phyloP scores from a whole-genome alignment of 768 basidiomycete genomes.

The Flagelloscypha sp. region DNA sequence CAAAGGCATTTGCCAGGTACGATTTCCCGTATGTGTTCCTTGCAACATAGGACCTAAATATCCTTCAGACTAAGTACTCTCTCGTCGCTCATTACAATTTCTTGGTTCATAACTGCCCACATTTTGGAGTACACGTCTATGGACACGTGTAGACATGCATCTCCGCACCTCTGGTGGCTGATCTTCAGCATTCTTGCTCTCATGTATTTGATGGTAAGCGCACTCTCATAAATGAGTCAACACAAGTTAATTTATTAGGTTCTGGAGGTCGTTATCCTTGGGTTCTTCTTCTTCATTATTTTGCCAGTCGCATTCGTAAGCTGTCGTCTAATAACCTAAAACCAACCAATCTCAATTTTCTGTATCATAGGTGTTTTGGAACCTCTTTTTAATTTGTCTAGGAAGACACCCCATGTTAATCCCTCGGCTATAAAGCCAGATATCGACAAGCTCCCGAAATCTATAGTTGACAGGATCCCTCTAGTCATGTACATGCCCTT shows the following conservation, averaged over 20 bases:
- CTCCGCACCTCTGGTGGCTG: conserved; percentile 85
- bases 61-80: conserved; percentile 49
- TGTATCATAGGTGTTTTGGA: conserved; percentile 56
- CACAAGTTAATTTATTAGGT: conserved; percentile 15
- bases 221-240: neutral
- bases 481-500: conserved; percentile 81
- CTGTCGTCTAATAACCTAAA: conserved; percentile 11
- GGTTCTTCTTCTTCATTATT: conserved; percentile 68
- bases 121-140: conserved; percentile 73
- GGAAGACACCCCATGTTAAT: conserved; percentile 76
- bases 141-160: conserved; percentile 58
- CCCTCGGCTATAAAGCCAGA: conserved; percentile 70
- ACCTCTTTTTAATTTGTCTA: conserved; percentile 67
- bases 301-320: conserved; percentile 74
- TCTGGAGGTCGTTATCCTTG: conserved; percentile 64
- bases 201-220: conserved; percentile 62
- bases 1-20: no score
- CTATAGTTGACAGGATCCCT: conserved; percentile 71
- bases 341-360: conserved; percentile 1
- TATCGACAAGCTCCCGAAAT: conserved; percentile 63
- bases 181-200: conserved; percentile 73
- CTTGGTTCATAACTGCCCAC: conserved; percentile 79
- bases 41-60: no score
- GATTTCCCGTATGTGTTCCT: no score
- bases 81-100: conserved; percentile 62